Evolutionary conservation across 805 yeast genomes (phyloP).

Genomic region (Grigorovia humatica): DNA sequence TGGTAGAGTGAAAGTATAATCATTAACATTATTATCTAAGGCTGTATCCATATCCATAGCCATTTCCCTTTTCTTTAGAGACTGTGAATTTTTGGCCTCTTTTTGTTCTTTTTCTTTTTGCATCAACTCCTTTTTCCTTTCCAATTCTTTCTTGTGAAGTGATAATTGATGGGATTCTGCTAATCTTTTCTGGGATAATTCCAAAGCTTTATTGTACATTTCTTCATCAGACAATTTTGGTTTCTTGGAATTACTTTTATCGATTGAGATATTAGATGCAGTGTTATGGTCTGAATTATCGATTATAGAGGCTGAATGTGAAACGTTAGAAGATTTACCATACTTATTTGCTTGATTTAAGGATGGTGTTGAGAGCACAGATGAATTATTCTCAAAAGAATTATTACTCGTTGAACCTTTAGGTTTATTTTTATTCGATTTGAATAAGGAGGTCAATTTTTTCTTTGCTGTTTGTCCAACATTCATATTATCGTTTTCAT

Average conservation of each 20-base stretch:
- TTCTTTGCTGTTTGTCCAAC: background rate
- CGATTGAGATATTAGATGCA: background rate
- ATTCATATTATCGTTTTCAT: background rate
- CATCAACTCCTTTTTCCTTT: background rate
- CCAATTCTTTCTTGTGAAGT: background rate
- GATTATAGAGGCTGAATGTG: background rate
- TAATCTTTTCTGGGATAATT: conserved; percentile 41
- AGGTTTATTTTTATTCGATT: background rate
- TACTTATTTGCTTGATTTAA: background rate
- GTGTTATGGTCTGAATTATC: background rate
- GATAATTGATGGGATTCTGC: conserved; percentile 4
- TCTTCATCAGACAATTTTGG: conserved; percentile 34
- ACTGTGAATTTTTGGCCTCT: background rate
- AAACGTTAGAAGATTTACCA: background rate
- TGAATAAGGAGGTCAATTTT: background rate
- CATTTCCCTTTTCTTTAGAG: background rate
- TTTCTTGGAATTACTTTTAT: background rate
- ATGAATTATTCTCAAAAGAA: background rate
- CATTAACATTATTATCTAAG: background rate
- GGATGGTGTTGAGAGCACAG: background rate
- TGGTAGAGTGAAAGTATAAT: background rate
- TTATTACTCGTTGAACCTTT: background rate
- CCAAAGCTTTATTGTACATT: conserved; percentile 46
- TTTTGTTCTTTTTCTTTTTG: background rate
- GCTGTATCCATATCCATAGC: background rate